Conservation (phyloP, 345 rosid species). For the Lepidium aucheri region DNA sequence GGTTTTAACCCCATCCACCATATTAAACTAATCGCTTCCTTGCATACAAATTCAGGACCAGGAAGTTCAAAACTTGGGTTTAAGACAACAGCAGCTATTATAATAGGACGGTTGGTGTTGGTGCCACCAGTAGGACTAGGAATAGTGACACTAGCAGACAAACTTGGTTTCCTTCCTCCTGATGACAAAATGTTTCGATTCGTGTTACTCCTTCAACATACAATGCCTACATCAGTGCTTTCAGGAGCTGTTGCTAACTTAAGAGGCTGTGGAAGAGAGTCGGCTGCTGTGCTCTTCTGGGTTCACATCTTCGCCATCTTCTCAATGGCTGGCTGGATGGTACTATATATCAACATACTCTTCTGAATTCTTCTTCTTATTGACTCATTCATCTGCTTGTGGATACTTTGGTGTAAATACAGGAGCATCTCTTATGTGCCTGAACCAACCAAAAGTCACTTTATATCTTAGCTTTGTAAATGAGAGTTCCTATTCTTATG, state of each 20-base stretch:
- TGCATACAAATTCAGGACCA: constrained; percentile 53
- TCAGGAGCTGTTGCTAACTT: constrained; percentile 95
- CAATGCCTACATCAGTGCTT: constrained; percentile 98
- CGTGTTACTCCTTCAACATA: constrained; percentile 82
- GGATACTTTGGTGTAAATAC: constrained; percentile 5
- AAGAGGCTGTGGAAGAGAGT: constrained; percentile 93
- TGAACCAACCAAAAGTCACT: constrained; percentile 1
- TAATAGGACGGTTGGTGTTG: constrained; percentile 65
- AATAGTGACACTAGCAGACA: constrained; percentile 90
- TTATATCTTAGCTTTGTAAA: background rate
- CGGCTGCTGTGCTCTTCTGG: constrained; percentile 97
- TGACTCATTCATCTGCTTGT: constrained; percentile 3
- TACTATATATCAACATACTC: constrained; percentile 77
- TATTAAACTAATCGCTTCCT: background rate
- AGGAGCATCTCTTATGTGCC: constrained; percentile 14
- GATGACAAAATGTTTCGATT: constrained; percentile 93
- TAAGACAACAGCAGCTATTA: constrained; percentile 80
- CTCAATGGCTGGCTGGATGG: constrained; percentile 95
- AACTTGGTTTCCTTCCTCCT: constrained; percentile 90
- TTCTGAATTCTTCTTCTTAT: constrained; percentile 31
- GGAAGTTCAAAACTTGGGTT: constrained; percentile 96
- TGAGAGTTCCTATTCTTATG: constrained; percentile 9
- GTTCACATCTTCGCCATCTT: constrained; percentile 88
- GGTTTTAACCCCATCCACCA: background rate
- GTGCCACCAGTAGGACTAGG: constrained; percentile 92